A percentile compares a stretch with the other conserved stretches of the same genome.
Evolutionary conservation across 2,329 filamentous ascomycete genomes (phyloP).

Genomic region (Paraconiothyrium sp.): DNA sequence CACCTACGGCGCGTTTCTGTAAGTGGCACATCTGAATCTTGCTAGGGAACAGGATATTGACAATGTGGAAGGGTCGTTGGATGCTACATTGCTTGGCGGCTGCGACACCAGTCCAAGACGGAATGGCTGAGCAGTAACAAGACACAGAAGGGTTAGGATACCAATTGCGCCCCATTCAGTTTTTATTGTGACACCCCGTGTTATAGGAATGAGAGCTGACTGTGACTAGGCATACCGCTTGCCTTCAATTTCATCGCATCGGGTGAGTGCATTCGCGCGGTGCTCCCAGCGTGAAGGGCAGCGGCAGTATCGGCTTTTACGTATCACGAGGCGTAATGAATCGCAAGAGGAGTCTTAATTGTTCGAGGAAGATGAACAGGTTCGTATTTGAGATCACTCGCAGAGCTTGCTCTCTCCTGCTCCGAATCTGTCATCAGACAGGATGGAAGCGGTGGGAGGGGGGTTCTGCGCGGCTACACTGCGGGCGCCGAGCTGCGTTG

Average conservation of each 20-base stretch:
- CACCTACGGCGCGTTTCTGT: constrained; percentile 82
- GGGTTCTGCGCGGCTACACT: constrained; percentile 71
- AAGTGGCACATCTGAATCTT: constrained; percentile 38
- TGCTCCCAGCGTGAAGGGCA: constrained; percentile 55
- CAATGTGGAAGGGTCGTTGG: constrained; percentile 67
- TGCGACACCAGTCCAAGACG: constrained; percentile 70
- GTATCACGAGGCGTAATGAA: constrained; percentile 19
- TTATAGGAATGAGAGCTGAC: constrained; percentile 29
- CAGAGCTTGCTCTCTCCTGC: constrained; percentile 28
- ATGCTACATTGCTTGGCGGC: constrained; percentile 64
- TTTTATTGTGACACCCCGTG: constrained; percentile 2
- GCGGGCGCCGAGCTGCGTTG: constrained; percentile 75
- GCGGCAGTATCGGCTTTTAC: constrained; percentile 69
- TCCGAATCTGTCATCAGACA: constrained; percentile 1
- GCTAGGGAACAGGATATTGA: constrained; percentile 23
- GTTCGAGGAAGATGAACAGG: constrained; percentile 38
- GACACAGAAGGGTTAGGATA: constrained; percentile 77
- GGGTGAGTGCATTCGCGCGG: constrained; percentile 73
- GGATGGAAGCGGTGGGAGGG: constrained; percentile 21
- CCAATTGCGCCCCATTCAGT: constrained; percentile 19
- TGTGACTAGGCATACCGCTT: constrained; percentile 73
- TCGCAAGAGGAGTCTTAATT: constrained; percentile 23
- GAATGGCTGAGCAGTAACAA: constrained; percentile 80
- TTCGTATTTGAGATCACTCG: constrained; percentile 54
- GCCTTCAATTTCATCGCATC: constrained; percentile 91